phyloP scores from a whole-genome alignment of 2,329 filamentous ascomycete genomes.

The Paraconiothyrium brasiliense region DNA sequence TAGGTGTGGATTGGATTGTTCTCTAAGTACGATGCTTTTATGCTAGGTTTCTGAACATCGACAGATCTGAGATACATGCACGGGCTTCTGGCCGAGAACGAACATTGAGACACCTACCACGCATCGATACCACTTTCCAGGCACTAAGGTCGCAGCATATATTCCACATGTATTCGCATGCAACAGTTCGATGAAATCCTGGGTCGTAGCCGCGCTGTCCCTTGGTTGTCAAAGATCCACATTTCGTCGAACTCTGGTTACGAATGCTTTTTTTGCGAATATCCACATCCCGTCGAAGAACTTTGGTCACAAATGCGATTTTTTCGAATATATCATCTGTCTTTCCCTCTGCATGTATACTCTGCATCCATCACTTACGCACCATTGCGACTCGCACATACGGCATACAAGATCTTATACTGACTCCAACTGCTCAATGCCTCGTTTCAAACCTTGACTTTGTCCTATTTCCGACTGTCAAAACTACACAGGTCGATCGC shows the following conservation, averaged over 20 bases:
- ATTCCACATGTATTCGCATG: not conserved
- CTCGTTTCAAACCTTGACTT: no score
- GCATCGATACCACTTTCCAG: not conserved
- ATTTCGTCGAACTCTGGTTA: not conserved
- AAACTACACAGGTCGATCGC: no score
- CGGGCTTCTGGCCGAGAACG: not conserved
- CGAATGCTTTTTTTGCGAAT: not conserved
- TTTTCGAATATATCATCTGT: not conserved
- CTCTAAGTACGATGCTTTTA: constrained; percentile 14
- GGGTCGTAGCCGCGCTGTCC: not conserved
- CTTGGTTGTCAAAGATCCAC: not conserved
- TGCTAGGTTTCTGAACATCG: no score
- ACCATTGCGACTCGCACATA: not conserved
- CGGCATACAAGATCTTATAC: no score
- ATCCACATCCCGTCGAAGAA: no score
- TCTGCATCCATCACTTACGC: not conserved
- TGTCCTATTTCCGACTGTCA: no score
- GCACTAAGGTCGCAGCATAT: not conserved
- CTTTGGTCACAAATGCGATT: not conserved
- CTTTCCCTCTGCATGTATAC: not conserved
- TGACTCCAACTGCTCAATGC: no score
- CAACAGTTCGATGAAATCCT: not conserved
- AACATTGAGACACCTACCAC: not conserved
- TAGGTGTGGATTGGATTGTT: constrained; percentile 55
- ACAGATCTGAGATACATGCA: not conserved